phyloP scores from a whole-genome alignment of 805 yeast species.

The Teunomyces stri region DNA sequence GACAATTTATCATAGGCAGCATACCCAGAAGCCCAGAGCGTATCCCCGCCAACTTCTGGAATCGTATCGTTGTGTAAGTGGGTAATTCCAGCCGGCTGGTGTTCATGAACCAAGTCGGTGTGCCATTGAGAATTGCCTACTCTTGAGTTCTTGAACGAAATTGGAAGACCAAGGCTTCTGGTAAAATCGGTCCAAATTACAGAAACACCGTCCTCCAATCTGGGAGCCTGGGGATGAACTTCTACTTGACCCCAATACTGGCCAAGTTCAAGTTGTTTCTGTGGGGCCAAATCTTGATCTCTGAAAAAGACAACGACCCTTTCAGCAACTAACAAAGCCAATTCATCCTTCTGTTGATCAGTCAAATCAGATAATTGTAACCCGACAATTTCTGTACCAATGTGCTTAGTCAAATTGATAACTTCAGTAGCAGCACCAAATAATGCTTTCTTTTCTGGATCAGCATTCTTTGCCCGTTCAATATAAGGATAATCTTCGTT shows the following conservation, averaged over 20 bases:
- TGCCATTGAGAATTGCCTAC: conserved; percentile 32
- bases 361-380: conserved; percentile 27
- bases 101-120: conserved; percentile 36
- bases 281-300: conserved; percentile 31
- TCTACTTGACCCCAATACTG: conserved; percentile 30
- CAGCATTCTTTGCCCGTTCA: conserved; percentile 27
- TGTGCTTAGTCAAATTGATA: conserved; percentile 27
- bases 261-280: conserved; percentile 30
- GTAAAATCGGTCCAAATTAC: conserved; percentile 33
- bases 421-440: conserved; percentile 31
- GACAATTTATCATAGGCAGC: conserved; percentile 57
- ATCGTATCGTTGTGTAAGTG: conserved; percentile 39
- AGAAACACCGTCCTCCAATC: conserved; percentile 24
- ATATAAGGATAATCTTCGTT: conserved; percentile 22
- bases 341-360: conserved; percentile 28
- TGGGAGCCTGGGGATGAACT: conserved; percentile 19
- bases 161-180: conserved; percentile 24
- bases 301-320: conserved; percentile 30
- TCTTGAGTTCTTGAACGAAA: conserved; percentile 27
- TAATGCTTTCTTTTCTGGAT: conserved; percentile 29
- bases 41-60: conserved; percentile 50
- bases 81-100: conserved; percentile 37
- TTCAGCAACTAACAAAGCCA: conserved; percentile 30
- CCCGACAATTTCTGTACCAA: conserved; percentile 32
- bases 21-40: conserved; percentile 57